Base-by-base conservation (phyloP, 2,329 filamentous ascomycete genomes). In the Juglanconis oblonga region DNA sequence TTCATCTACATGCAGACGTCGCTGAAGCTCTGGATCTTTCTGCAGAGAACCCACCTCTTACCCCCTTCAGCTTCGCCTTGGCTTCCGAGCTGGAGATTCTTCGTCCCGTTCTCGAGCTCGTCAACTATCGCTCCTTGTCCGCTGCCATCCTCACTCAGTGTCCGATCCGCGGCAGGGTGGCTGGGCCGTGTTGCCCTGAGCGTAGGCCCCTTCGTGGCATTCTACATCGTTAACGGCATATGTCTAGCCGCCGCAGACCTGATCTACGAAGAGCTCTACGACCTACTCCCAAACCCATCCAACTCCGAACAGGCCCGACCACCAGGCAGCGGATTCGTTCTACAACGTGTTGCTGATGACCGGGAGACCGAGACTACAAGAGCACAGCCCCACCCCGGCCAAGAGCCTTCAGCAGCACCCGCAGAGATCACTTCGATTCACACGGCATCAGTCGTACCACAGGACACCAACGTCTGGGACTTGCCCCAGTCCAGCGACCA, bases 1-100 rank as follows among this genome's bases (percentile, higher is more conserved):
- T 66, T 36, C 32, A 58, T 51, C 3, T 72, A 83, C 62, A 49
- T 82, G 4, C 74, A 75, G 42, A 72, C 79, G 8, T 82, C 86
- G 63, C 66, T 86, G 1, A 79, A 83, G 55, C 68, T 84, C 4
- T 84, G 78, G 63, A 72, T 78, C n/a, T 78, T 79, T 29, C 70
- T 86, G 49, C 83, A 86, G 64, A 75, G 81, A 52, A 70, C 82
- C 7, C 79, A 79, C 6, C 69, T 86, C 13, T 71, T 80, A 48
- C 71, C 80, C 0, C 68, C 72, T 11, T 73, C 65, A 9, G 71
- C 71, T 6, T 72, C 65, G 11, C 71, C 71, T 7, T 72, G 69
- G 69, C 69, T 85, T 3, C 83, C 84, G 0, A 69, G 67, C 7
- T 72, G 73, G 42, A 73, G 69, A 5, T 87, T 80, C 68, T 85